Conservation (phyloP, 2,329 filamentous ascomycete species). For the Fusarium mundagurra region DNA sequence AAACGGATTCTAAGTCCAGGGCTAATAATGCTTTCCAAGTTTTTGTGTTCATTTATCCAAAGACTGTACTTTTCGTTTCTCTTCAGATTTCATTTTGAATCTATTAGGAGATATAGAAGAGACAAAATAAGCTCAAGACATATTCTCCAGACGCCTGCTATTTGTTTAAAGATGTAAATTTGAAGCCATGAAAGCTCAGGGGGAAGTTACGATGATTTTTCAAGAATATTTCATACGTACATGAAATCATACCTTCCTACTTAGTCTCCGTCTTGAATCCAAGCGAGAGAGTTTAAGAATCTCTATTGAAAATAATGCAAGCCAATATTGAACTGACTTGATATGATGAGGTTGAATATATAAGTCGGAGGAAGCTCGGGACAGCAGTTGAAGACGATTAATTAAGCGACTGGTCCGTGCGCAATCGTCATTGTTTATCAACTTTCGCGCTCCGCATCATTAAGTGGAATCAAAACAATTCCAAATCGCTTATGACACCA, state of each 20-base stretch:
- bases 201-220: background rate
- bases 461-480: constrained; percentile 12
- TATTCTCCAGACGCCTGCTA: background rate
- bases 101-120: background rate
- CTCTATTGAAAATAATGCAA: background rate
- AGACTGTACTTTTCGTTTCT: background rate
- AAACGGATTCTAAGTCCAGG: background rate
- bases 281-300: background rate
- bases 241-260: no score
- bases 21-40: background rate
- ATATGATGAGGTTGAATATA: background rate
- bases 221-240: background rate
- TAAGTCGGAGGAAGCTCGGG: constrained; percentile 16
- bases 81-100: background rate
- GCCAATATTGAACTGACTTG: background rate
- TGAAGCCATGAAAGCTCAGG: background rate
- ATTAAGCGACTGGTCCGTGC: constrained; percentile 22
- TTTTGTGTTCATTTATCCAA: background rate
- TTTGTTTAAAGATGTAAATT: background rate
- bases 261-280: background rate
- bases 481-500: background rate
- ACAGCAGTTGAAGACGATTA: background rate
- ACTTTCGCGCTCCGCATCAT: constrained; percentile 1
- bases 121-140: no score
- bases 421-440: constrained; percentile 18